phyloP scores from a whole-genome alignment of 2,329 filamentous ascomycete species.

The Celoporthe dispersa region DNA sequence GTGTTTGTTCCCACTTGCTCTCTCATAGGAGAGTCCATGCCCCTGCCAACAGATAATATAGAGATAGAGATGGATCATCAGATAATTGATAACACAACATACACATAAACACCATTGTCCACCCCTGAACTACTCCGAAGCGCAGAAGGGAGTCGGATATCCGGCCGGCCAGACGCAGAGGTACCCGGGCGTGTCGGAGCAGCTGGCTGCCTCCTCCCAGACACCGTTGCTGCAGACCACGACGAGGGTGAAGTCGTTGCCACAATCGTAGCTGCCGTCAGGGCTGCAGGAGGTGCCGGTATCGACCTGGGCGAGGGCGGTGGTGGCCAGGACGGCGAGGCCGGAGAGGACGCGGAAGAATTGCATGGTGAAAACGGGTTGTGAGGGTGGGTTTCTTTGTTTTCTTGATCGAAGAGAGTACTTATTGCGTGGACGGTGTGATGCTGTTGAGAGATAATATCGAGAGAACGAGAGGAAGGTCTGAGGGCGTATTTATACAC shows the following conservation, averaged over 20 bases:
- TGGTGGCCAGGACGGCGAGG: neutral
- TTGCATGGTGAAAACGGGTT: neutral
- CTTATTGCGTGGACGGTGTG: neutral
- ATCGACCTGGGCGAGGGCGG: slow-evolving; percentile 1
- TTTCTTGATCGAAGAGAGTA: neutral
- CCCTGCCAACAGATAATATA: neutral
- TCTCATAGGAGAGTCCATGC: neutral
- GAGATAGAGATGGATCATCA: neutral
- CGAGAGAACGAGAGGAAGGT: neutral
- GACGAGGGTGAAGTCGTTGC: neutral
- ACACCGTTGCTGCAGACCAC: neutral
- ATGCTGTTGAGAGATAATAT: neutral
- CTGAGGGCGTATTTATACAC: neutral
- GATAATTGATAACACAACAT: no score
- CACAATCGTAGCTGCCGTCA: neutral
- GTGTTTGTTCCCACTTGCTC: neutral
- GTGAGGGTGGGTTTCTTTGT: neutral
- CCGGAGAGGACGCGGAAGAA: neutral
- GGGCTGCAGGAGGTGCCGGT: neutral
- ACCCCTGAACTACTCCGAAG: neutral
- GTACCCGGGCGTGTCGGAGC: neutral
- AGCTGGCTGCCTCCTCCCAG: neutral
- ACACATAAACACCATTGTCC: neutral
- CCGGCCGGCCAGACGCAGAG: neutral
- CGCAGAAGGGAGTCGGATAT: neutral